A percentile compares a stretch with the other conserved stretches of the same genome.
These are phyloP conservation scores for Ascochyta clinopodiicola DNA, from an alignment of 2,329 filamentous ascomycete genomes.

Conservation along the genomic window DNA sequence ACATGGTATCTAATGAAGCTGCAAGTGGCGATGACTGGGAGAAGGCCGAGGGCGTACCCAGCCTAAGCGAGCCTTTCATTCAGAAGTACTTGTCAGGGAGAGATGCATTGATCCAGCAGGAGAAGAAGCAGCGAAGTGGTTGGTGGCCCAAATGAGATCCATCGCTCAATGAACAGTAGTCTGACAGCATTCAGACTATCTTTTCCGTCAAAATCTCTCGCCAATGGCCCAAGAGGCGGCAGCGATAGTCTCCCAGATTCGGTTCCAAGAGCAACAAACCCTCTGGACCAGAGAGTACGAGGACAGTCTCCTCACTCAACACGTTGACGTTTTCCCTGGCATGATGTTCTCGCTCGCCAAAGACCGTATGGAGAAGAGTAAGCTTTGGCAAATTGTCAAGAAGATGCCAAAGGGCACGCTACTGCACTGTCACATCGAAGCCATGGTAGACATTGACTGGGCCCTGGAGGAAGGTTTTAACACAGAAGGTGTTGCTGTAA, in stretches of 20 bases:
- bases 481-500: slow-evolving; percentile 76
- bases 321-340: slow-evolving; percentile 76
- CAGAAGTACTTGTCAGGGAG: slow-evolving; percentile 81
- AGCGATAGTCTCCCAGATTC: slow-evolving; percentile 79
- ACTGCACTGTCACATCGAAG: slow-evolving; percentile 86
- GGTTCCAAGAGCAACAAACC: slow-evolving; percentile 74
- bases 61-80: slow-evolving; percentile 73
- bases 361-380: slow-evolving; percentile 82
- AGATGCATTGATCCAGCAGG: slow-evolving; percentile 76
- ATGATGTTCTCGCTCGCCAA: slow-evolving; percentile 94
- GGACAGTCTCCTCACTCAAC: slow-evolving; percentile 69
- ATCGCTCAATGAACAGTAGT: slow-evolving; percentile 6
- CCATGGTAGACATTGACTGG: slow-evolving; percentile 88
- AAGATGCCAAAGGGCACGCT: slow-evolving; percentile 88
- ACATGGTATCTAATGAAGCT: slow-evolving; percentile 31
- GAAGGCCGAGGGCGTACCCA: slow-evolving; percentile 51
- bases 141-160: slow-evolving; percentile 35
- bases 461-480: slow-evolving; percentile 74
- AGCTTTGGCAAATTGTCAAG: slow-evolving; percentile 83
- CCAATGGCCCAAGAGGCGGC: slow-evolving; percentile 80
- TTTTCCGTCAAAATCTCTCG: slow-evolving; percentile 76
- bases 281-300: slow-evolving; percentile 80
- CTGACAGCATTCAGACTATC: slow-evolving; percentile 61
- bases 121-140: slow-evolving; percentile 84
- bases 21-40: slow-evolving; percentile 49